Evolutionary conservation across 768 basidiomycete genomes (phyloP).

Genomic region (Pilatotrama ljubarskyi): DNA sequence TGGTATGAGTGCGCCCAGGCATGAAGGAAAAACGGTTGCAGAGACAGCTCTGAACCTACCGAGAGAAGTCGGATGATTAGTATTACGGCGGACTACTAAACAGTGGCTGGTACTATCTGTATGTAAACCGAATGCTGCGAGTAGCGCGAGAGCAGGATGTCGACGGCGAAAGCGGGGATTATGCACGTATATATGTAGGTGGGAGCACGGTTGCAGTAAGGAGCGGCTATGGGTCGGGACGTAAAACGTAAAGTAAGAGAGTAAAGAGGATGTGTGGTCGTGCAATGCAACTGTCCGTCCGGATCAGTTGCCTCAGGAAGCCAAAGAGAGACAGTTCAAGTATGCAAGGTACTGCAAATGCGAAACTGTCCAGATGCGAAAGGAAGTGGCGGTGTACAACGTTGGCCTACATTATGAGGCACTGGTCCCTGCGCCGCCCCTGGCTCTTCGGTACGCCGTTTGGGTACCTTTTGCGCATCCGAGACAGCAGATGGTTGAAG

Average conservation of each 20-base stretch:
- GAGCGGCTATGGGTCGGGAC: constrained; percentile 15
- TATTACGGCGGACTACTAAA: constrained; percentile 17
- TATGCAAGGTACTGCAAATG: neutral
- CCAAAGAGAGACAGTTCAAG: neutral
- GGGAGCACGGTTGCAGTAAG: neutral
- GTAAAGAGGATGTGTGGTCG: neutral
- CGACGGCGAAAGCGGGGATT: constrained; percentile 11
- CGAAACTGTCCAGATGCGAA: neutral
- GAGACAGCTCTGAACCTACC: constrained; percentile 2
- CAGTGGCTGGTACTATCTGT: constrained; percentile 9
- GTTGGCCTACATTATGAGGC: constrained; percentile 39
- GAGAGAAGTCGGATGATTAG: constrained; percentile 3
- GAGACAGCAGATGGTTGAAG: constrained; percentile 73
- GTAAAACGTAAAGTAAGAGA: constrained; percentile 7
- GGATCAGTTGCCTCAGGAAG: neutral
- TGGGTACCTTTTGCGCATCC: constrained; percentile 71
- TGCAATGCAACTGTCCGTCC: neutral
- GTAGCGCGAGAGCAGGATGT: constrained; percentile 8
- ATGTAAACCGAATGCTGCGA: constrained; percentile 1
- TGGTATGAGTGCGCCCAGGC: neutral
- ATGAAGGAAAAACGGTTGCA: neutral
- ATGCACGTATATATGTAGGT: constrained; percentile 3
- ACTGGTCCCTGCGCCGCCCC: constrained; percentile 32
- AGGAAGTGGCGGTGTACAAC: neutral
- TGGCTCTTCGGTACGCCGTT: constrained; percentile 37